Evolutionary conservation across 1,284 basidiomycete genomes (phyloP), one percentile per base, ranked within the genome.

Genomic region (Dichomitus squalens): DNA sequence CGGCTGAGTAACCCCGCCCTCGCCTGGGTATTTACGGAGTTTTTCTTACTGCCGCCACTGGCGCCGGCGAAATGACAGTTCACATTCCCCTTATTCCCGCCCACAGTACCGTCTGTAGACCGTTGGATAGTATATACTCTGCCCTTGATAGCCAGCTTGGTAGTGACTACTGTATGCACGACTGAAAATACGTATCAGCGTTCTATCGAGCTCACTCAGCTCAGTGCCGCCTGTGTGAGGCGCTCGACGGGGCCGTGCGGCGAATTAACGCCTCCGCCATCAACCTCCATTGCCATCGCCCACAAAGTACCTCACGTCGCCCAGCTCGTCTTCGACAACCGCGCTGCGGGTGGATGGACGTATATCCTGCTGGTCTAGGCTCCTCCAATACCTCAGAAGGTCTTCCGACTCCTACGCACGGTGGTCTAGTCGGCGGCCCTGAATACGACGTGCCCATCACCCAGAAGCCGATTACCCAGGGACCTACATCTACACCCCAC

Each of bases 361-460:
- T 69, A 38, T 76, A 74, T 65, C 70, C 76, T 9, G 65, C 70
- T 18, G 51, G 51, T 68, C 72, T 49, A 58, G 73, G 69, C 69
- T 56, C 66, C 65, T 18, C 73, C 71, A 57, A 72, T 73, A 57
- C 71, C 74, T 57, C 78, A 69, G 78, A 78, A 66, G 72, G 79
- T 58, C 68, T 76, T 52, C 70, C 75, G 57, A 81, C 83, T 21
- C 81, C 85, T 53, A 80, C 77, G 39, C 83, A 87, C 70, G 84
- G 82, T 60, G 82, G 82, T 67, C 81, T 85, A 64, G 76, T 75
- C 61, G 68, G 63, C 54, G 83, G 83, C 66, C 79, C 82, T 77
- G 83, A 85, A 76, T 86, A 80, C 75, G 83, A 86, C 72, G 60
- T 76, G 49, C 70, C 74, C 54, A 73, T 77, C 57, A 66, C 74